Base-by-base conservation (phyloP, 73 alveolate species). In the Blepharisma stoltei region DNA sequence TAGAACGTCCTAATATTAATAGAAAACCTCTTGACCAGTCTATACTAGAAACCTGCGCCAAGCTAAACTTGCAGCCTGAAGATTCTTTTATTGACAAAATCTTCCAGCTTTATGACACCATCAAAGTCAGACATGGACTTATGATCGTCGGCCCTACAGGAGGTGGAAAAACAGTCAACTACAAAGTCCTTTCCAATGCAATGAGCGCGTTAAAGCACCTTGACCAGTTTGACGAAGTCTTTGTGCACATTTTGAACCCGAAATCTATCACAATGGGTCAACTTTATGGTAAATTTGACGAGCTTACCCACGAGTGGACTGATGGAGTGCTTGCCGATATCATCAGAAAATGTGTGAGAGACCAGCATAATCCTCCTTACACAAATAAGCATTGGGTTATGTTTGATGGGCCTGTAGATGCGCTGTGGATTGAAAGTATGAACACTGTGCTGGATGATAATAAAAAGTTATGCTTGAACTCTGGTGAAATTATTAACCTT, bases 131-230 rank as follows among this genome's bases (percentile, higher is more conserved):
- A 54, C 99, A 98, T 81, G 99, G 99, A 43, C 94, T 98, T 79
- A 97, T 98, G 99, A 80, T 98, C 48, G 99, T 98, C 20, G 99
- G 99, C 5, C 99, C 99, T 21, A 97, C 99, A 25, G 99, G 99
- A 5, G 99, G 99, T 55, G 99, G 99, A 69, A 98, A 98, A 92
- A 97, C 99, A 23, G 81, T 97, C 65, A 97, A 97, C 92, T 96
- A 96, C 81, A 88, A 94, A 78, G 94, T 94, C 14, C 91, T 98
- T 70, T 88, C 89, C 47, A 93, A 89, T 69, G 95, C 99, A n/a
- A 87, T 95, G 87, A 80, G 97, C 44, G 81, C 79, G 21, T 5
- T 69, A 25, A 69, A 69, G 45, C 25, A 69, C 5, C 27, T 44
- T 7, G 79, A 69, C n/a, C 46, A 14, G 43, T 69, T 44, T 69